Evolutionary conservation across 1,139 yeast genomes (phyloP), one percentile per base, ranked within the genome.

Genomic region (Diutina siamensis): DNA sequence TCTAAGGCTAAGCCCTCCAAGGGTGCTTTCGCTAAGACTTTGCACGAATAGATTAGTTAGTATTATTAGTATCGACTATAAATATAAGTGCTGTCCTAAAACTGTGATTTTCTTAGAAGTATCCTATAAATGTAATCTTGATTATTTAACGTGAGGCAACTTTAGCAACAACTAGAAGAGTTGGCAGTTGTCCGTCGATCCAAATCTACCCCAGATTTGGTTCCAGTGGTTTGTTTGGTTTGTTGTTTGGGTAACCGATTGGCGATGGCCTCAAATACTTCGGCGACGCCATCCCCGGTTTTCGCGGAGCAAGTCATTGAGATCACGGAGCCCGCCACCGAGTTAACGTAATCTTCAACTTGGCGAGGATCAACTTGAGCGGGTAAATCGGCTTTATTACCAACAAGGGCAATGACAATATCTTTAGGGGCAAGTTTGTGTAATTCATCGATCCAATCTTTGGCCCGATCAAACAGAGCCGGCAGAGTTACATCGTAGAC

Each of bases 401-500:
- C 66, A 53, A 89, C 65, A 68, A 88, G 67, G 15, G 92, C 88
- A 57, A 89, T 86, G 42, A 89, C 83, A 46, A 92, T 83, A 47
- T 85, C 84, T 50, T 81, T 84, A 44, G 78, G 77, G 3, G 95
- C 95, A 60, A 89, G 97, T 57, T 86, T 84, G 65, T 87, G 89
- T 53, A 94, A 73, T 65, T 94, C 98, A 58, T 84, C 84, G 47
- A 92, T 87, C 99, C 99, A 94, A 46, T 87, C 83, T 60, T 88
- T 89, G 1, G 98, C 98, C 57, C 92, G 82, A 45, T 74, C 78
- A 54, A 92, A 74, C 4, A 97, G 88, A 2, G 87, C 71, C 73
- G 52, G 56, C 10, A 62, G 51, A 34, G 60, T 79, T 67, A 63
- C 50, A 31, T 52, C 55, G 33, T 51, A 52, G 4, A 51, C 53